A percentile compares a stretch with the other conserved stretches of the same genome.
Evolutionary conservation across 2,329 filamentous ascomycete genomes (phyloP).

Genomic region (Xylariaceae sp.): DNA sequence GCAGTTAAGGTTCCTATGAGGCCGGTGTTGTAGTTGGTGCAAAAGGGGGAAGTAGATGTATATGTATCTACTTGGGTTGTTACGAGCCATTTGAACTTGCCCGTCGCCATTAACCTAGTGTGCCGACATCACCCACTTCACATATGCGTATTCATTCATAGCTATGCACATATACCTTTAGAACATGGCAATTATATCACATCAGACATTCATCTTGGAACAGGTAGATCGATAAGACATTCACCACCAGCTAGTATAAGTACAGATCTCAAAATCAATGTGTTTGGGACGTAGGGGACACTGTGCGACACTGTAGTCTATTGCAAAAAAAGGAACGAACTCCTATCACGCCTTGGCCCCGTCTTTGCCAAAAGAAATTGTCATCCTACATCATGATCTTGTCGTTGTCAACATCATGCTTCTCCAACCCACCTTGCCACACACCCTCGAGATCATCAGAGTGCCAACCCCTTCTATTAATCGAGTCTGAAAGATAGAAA

Average conservation of each 20-base stretch:
- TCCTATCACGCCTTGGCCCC: conserved; percentile 29
- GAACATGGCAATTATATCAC: too few species aligned
- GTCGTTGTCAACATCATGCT: conserved; percentile 12
- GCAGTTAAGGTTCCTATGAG: too few species aligned
- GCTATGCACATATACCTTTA: too few species aligned
- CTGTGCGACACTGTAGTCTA: conserved; percentile 12
- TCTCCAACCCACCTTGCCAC: conserved; percentile 9
- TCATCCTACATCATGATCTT: conserved; percentile 32
- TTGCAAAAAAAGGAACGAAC: conserved; percentile 26
- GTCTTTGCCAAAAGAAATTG: conserved; percentile 20
- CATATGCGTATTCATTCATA: too few species aligned
- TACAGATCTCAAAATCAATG: background rate
- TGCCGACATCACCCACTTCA: too few species aligned
- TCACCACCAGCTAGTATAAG: background rate
- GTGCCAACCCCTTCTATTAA: background rate
- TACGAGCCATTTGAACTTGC: too few species aligned
- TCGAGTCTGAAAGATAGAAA: background rate
- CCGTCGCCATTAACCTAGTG: too few species aligned
- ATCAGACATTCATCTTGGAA: background rate
- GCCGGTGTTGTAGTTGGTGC: too few species aligned
- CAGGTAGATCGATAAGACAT: background rate
- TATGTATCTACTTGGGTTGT: too few species aligned
- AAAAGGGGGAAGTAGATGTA: too few species aligned
- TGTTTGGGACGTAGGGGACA: background rate
- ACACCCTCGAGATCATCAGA: conserved; percentile 4